Evolutionary conservation across 176 grass and related monocot species (phyloP).

Genomic region (Carex parvula): DNA sequence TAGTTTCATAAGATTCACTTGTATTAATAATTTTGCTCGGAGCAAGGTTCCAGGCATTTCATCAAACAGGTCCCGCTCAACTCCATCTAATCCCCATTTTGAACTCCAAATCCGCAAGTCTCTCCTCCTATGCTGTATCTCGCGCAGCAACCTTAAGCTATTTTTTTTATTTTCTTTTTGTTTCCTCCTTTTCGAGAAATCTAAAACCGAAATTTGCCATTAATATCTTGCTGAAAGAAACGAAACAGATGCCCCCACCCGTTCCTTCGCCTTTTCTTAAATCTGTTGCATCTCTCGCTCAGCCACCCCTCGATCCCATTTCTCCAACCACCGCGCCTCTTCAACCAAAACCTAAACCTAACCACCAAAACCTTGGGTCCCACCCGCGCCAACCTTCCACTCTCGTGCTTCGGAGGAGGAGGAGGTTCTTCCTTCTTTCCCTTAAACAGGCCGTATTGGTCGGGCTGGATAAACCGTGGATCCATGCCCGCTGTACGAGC

Average conservation of each 20-base stretch:
- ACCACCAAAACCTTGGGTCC: slow-evolving; percentile 22
- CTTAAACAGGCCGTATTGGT: slow-evolving; percentile 14
- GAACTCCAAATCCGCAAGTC: neutral
- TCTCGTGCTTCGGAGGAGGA: slow-evolving; percentile 21
- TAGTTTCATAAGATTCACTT: too few species aligned
- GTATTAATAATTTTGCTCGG: neutral
- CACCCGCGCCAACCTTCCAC: slow-evolving; percentile 32
- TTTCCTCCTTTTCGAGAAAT: neutral
- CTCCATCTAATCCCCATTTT: neutral
- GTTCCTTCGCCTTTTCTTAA: slow-evolving; percentile 33
- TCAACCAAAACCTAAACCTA: slow-evolving; percentile 43
- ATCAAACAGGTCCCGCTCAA: neutral
- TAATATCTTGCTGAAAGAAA: slow-evolving; percentile 17
- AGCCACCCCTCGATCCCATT: slow-evolving; percentile 44
- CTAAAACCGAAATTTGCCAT: slow-evolving; percentile 24
- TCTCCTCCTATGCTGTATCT: neutral
- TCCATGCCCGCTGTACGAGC: slow-evolving; percentile 4
- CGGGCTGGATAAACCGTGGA: slow-evolving; percentile 14
- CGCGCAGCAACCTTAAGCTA: neutral
- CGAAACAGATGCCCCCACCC: slow-evolving; percentile 32
- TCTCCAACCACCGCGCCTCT: slow-evolving; percentile 38
- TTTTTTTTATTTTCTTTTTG: neutral
- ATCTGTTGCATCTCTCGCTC: slow-evolving; percentile 7
- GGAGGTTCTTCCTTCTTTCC: neutral
- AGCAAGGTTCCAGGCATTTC: slow-evolving; percentile 3